Evolutionary conservation across 176 grass and related monocot species (phyloP).

Genomic region (Juncus inflexus): DNA sequence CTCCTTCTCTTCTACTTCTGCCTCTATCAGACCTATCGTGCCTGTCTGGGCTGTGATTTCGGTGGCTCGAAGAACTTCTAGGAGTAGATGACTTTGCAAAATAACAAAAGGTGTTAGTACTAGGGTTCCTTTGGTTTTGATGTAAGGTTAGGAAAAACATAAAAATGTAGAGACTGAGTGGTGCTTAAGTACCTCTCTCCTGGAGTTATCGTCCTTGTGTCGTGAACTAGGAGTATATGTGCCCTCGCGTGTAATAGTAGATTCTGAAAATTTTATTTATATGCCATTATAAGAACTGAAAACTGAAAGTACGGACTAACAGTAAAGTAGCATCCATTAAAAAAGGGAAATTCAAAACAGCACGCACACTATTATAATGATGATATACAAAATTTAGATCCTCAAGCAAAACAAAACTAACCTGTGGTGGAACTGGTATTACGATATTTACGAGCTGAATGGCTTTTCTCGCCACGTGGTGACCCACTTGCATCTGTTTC

Average conservation of each 20-base stretch:
- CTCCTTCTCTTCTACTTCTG: constrained; percentile 45
- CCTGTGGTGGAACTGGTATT: constrained; percentile 39
- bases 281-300: background rate
- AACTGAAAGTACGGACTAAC: background rate
- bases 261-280: constrained; percentile 35
- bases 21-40: constrained; percentile 34
- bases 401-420: constrained; percentile 27
- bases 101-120: constrained; percentile 14
- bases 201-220: constrained; percentile 19
- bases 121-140: background rate
- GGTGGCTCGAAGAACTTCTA: constrained; percentile 50
- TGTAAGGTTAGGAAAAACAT: constrained; percentile 1
- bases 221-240: constrained; percentile 28
- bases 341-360: background rate
- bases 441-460: constrained; percentile 50
- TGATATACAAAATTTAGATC: constrained; percentile 19
- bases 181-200: constrained; percentile 42
- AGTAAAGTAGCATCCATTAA: too few relatives aligned
- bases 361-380: background rate
- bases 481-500: constrained; percentile 34
- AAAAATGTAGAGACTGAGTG: background rate
- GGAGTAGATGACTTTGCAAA: constrained; percentile 42
- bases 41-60: constrained; percentile 33
- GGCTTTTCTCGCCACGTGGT: constrained; percentile 13
- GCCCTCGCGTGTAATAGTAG: constrained; percentile 35